These are phyloP conservation scores for Cyberlindnera veronae DNA, from an alignment of 805 yeast genomes.

Conservation along the genomic window DNA sequence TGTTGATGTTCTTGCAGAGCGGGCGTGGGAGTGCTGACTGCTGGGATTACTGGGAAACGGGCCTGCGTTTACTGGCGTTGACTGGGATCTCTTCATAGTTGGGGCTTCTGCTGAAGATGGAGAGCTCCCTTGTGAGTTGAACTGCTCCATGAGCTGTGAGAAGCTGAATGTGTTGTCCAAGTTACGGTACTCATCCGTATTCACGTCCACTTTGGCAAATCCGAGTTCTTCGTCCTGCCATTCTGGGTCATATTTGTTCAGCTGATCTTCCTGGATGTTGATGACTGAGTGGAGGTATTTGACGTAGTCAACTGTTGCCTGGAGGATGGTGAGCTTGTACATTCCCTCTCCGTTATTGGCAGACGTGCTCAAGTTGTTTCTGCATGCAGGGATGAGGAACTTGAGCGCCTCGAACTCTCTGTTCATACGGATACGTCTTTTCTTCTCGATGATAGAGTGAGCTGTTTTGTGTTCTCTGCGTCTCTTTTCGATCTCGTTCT, in stretches of 20 bases:
- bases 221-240: constrained; percentile 27
- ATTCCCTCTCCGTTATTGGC: constrained; percentile 49
- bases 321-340: constrained; percentile 77
- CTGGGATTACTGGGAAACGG: not conserved
- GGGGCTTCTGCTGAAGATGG: not conserved
- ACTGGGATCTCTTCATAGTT: constrained; percentile 1
- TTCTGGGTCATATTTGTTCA: constrained; percentile 26
- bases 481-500: constrained; percentile 35
- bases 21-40: not conserved
- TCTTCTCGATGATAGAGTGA: constrained; percentile 77
- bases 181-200: constrained; percentile 57
- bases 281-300: constrained; percentile 62
- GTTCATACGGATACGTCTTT: constrained; percentile 74
- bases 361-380: constrained; percentile 33
- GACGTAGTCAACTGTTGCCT: constrained; percentile 80
- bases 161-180: constrained; percentile 56
- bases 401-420: constrained; percentile 80
- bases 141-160: constrained; percentile 24
- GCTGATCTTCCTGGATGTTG: constrained; percentile 45
- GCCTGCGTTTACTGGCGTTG: not conserved
- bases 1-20: not conserved
- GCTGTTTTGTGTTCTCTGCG: constrained; percentile 50
- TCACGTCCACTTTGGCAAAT: constrained; percentile 53
- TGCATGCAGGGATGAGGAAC: constrained; percentile 74
- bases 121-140: constrained; percentile 3